These are phyloP conservation scores for Nicotiana otophora DNA, from an alignment of 257 asterid species.

Conservation along the genomic window DNA sequence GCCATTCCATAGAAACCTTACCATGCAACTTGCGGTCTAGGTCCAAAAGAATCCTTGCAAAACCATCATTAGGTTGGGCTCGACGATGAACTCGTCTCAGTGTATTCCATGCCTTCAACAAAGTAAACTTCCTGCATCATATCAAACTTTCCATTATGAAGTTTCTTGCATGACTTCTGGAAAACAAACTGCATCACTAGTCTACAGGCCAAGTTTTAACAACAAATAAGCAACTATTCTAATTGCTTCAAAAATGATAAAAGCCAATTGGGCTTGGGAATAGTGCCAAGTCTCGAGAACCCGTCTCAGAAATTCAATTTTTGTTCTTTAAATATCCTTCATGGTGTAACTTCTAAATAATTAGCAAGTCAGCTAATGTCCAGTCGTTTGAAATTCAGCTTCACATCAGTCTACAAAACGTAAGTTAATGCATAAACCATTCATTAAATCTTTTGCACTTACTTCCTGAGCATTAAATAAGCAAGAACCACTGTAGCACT, in stretches of 20 bases:
- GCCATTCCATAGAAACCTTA: slow-evolving; percentile 94
- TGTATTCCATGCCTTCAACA: slow-evolving; percentile 80
- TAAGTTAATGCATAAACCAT: background rate
- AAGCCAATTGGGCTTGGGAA: background rate
- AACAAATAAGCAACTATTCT: background rate
- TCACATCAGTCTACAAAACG: background rate
- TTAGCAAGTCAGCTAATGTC: background rate
- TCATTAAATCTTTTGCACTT: slow-evolving; percentile 24
- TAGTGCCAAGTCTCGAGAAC: background rate
- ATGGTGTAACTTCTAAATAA: background rate
- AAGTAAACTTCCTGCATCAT: slow-evolving; percentile 58
- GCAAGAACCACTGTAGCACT: slow-evolving; percentile 92
- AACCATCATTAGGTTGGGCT: slow-evolving; percentile 98
- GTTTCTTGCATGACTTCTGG: background rate
- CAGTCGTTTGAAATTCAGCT: background rate
- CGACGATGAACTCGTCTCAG: slow-evolving; percentile 80
- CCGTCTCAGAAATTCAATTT: background rate
- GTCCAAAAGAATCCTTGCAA: slow-evolving; percentile 76
- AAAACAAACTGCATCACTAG: background rate
- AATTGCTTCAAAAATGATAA: background rate
- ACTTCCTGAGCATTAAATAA: slow-evolving; percentile 84
- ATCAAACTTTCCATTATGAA: background rate
- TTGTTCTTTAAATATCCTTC: too few relatives aligned
- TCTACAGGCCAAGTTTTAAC: background rate
- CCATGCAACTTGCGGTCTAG: slow-evolving; percentile 74